A percentile compares a stretch with the other conserved stretches of the same genome.
These are phyloP conservation scores for Cucumis cinereus DNA, from an alignment of 306 rosid species.

Conservation along the genomic window DNA sequence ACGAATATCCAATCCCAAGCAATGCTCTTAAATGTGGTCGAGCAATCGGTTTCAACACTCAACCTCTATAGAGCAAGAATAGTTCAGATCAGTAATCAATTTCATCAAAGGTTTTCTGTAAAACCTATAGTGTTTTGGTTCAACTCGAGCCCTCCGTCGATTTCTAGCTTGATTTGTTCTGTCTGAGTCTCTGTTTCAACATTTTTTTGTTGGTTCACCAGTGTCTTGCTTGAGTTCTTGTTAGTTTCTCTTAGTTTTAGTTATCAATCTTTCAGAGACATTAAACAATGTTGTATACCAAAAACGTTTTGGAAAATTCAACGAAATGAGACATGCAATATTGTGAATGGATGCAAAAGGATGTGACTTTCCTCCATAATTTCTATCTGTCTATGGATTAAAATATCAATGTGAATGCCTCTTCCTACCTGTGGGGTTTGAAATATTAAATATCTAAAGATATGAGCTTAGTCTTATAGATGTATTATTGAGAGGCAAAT, in stretches of 20 bases:
- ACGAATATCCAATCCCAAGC: slow-evolving; percentile 67
- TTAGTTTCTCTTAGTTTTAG: background rate
- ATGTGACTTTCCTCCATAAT: background rate
- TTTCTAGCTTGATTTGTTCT: background rate
- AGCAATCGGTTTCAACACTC: slow-evolving; percentile 33
- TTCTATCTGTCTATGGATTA: background rate
- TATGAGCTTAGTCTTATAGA: background rate
- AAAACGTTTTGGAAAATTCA: background rate
- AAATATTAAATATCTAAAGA: background rate
- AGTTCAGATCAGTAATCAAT: background rate
- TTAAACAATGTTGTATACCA: background rate
- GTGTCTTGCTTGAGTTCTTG: background rate
- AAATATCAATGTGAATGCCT: background rate
- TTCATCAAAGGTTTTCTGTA: background rate
- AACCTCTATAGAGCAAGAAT: slow-evolving; percentile 3
- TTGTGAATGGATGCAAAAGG: background rate
- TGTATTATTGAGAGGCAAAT: background rate
- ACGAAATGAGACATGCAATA: background rate
- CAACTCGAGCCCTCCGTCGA: background rate
- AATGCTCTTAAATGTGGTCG: slow-evolving; percentile 59
- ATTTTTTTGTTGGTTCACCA: background rate
- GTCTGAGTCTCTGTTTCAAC: background rate
- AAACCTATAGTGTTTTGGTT: background rate
- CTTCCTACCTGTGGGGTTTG: background rate
- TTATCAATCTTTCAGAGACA: background rate